phyloP scores from a whole-genome alignment of 805 yeast genomes.

The Metschnikowia cerradonensis region DNA sequence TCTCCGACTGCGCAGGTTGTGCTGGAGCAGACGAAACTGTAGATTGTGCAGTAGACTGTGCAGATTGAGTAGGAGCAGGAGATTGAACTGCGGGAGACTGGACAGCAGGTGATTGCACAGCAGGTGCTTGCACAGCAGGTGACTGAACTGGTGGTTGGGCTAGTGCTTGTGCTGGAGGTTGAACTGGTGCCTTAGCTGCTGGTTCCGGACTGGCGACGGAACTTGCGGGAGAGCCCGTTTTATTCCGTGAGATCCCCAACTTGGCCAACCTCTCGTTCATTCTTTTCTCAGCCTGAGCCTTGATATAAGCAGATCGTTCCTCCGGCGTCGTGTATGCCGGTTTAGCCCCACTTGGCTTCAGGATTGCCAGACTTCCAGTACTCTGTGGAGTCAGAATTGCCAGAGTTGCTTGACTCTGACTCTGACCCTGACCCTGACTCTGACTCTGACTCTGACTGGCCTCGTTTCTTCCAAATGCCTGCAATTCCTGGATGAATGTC shows the following conservation, averaged over 20 bases:
- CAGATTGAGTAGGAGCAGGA: not conserved
- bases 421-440: too few relatives aligned
- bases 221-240: constrained; percentile 6
- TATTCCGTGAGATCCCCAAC: constrained; percentile 58
- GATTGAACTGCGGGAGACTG: too few relatives aligned
- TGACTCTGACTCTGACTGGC: too few relatives aligned
- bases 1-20: not conserved
- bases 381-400: too few relatives aligned
- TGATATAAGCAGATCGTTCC: constrained; percentile 74
- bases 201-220: constrained; percentile 2
- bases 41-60: too few relatives aligned
- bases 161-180: not conserved
- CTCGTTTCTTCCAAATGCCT: constrained; percentile 11
- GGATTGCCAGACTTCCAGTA: too few relatives aligned
- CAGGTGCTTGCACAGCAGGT: not conserved
- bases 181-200: not conserved
- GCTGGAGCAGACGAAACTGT: not conserved
- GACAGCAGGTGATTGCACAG: too few relatives aligned
- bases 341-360: not conserved
- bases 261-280: constrained; percentile 85
- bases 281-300: constrained; percentile 68
- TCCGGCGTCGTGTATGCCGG: constrained; percentile 45
- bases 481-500: constrained; percentile 55
- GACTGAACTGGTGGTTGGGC: too few relatives aligned
- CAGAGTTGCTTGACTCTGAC: too few relatives aligned